Conservation (phyloP, 768 basidiomycete genomes). For the Hypsizygus marmoreus region DNA sequence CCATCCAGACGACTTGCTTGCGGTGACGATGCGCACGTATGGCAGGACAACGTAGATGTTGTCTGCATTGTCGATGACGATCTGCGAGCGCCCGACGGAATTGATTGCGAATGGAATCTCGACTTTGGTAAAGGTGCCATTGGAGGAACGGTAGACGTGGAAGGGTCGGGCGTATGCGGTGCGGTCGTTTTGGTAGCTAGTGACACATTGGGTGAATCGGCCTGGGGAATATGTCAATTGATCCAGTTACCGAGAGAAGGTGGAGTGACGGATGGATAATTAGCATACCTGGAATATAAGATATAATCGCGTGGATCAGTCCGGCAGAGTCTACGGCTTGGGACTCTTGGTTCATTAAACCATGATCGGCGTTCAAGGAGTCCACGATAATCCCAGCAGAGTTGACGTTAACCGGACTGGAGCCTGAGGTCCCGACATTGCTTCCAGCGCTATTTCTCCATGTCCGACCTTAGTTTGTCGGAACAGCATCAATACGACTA, state of each 20-base stretch:
- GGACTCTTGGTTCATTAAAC: constrained; percentile 54
- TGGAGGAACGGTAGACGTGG: constrained; percentile 43
- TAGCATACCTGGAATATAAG: constrained; percentile 44
- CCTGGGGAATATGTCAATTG: constrained; percentile 34
- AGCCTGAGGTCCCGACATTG: constrained; percentile 40
- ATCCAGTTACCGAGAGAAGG: no score
- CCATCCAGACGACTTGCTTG: constrained; percentile 45
- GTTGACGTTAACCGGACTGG: constrained; percentile 43
- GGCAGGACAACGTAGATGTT: constrained; percentile 49
- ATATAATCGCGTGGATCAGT: constrained; percentile 48
- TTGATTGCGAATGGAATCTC: constrained; percentile 48
- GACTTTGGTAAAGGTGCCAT: constrained; percentile 44
- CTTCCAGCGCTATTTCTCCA: constrained; percentile 46
- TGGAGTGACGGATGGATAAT: neutral
- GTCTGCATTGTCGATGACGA: constrained; percentile 42
- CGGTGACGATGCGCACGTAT: constrained; percentile 43
- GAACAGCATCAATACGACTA: no score
- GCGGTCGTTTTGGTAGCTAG: constrained; percentile 41
- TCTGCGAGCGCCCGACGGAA: constrained; percentile 46
- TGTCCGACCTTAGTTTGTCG: constrained; percentile 42
- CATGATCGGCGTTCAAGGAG: constrained; percentile 47
- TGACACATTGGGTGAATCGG: constrained; percentile 47
- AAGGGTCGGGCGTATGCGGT: constrained; percentile 39
- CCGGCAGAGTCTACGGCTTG: constrained; percentile 48
- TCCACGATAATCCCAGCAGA: constrained; percentile 46